These are phyloP conservation scores for Fusarium sp. DNA, from an alignment of 2,329 filamentous ascomycete species.

Conservation along the genomic window DNA sequence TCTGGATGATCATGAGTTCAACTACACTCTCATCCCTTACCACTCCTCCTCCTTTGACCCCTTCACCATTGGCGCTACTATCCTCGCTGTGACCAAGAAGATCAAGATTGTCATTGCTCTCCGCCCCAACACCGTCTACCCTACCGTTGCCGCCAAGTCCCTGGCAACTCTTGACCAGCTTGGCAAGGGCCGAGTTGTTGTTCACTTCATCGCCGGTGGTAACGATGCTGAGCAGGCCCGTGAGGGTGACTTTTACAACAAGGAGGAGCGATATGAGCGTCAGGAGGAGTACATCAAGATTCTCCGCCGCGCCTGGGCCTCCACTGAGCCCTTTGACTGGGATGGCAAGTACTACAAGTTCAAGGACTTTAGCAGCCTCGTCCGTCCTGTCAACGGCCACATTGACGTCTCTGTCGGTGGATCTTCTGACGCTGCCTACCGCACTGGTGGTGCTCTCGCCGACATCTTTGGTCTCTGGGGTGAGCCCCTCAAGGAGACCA, in stretches of 20 bases:
- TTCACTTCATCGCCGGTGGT: slow-evolving; percentile 73
- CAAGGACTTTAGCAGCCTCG: slow-evolving; percentile 67
- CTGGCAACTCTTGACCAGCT: slow-evolving; percentile 72
- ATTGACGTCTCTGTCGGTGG: slow-evolving; percentile 72
- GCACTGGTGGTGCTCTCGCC: slow-evolving; percentile 67
- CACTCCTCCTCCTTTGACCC: slow-evolving; percentile 58
- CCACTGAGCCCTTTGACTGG: slow-evolving; percentile 70
- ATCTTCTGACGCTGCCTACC: slow-evolving; percentile 69
- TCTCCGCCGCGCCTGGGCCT: slow-evolving; percentile 68
- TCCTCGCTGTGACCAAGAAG: slow-evolving; percentile 67
- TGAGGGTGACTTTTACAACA: slow-evolving; percentile 70
- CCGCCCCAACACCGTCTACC: slow-evolving; percentile 69
- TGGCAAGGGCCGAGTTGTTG: slow-evolving; percentile 67
- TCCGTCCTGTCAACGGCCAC: slow-evolving; percentile 64
- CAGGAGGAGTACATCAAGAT: slow-evolving; percentile 73
- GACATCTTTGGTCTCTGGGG: slow-evolving; percentile 76
- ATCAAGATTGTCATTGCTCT: slow-evolving; percentile 72
- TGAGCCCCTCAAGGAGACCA: slow-evolving; percentile 72
- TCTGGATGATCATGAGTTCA: slow-evolving; percentile 71
- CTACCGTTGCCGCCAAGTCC: slow-evolving; percentile 72
- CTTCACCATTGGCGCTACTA: slow-evolving; percentile 70
- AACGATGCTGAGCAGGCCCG: slow-evolving; percentile 70
- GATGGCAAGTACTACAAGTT: slow-evolving; percentile 70
- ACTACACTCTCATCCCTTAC: slow-evolving; percentile 72
- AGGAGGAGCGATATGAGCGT: slow-evolving; percentile 68